A percentile compares a stretch with the other conserved stretches of the same genome.
phyloP scores from a whole-genome alignment of 2,329 filamentous ascomycete genomes.

The Colletotrichum sp. region DNA sequence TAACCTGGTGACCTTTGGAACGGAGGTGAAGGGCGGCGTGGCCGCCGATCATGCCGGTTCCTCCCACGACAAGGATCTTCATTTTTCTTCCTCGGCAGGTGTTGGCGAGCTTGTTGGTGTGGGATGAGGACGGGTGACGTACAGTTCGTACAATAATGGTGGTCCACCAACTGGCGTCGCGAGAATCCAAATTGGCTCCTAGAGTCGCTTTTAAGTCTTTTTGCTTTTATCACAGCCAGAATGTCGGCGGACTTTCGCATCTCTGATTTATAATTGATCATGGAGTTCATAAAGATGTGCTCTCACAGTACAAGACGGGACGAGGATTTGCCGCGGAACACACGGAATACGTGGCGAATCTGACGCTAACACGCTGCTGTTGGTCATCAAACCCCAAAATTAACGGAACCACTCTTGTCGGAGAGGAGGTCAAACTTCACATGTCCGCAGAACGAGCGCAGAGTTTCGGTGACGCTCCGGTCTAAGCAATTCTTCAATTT shows the following conservation, averaged over 20 bases:
- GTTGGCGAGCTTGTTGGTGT: not conserved
- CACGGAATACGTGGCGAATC: not conserved
- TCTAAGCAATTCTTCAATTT: not conserved
- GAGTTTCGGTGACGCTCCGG: not conserved
- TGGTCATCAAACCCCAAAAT: not conserved
- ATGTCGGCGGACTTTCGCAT: rapidly evolving
- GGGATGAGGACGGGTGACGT: not conserved
- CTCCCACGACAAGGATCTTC: constrained; percentile 8
- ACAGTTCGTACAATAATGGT: rapidly evolving
- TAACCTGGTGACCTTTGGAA: not conserved
- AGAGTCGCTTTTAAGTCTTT: not conserved
- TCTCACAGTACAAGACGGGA: not conserved
- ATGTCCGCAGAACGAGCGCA: not conserved
- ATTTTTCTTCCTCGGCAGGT: not conserved
- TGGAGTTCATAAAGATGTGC: not conserved
- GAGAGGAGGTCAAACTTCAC: not conserved
- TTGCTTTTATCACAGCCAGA: rapidly evolving
- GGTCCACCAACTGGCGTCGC: not conserved
- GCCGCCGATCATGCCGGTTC: constrained; percentile 5
- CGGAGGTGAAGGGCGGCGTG: not conserved
- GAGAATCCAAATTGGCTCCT: not conserved
- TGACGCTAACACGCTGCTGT: not conserved
- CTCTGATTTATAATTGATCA: not conserved
- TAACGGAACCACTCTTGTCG: not conserved
- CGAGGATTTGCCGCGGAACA: not conserved